These are phyloP conservation scores for Boletus rubropictus DNA, from an alignment of 768 basidiomycete genomes.

Conservation along the genomic window DNA sequence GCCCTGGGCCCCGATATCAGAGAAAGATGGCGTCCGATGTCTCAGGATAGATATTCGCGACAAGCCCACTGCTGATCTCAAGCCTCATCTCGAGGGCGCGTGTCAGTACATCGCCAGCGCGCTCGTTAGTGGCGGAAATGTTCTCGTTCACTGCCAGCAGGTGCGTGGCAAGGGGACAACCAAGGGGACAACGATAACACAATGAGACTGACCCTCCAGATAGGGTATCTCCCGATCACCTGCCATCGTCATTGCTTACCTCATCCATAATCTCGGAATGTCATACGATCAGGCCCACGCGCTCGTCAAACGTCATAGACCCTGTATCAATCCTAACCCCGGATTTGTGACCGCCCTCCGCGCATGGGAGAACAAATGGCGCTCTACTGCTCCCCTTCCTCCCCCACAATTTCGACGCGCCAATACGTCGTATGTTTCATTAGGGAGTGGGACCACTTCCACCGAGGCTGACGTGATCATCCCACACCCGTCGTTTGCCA, in stretches of 20 bases:
- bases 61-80: conserved; percentile 53
- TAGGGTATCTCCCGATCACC: conserved; percentile 77
- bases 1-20: conserved; percentile 51
- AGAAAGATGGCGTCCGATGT: conserved; percentile 44
- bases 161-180: conserved; percentile 33
- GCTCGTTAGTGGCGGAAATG: conserved; percentile 54
- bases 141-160: conserved; percentile 81
- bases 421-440: conserved; percentile 22
- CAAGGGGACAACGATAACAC: neutral
- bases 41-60: conserved; percentile 69
- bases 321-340: conserved; percentile 74
- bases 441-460: neutral
- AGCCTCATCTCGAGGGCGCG: conserved; percentile 61
- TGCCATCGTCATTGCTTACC: conserved; percentile 74
- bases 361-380: conserved; percentile 48
- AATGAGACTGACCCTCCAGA: conserved; percentile 4
- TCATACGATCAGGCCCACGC: conserved; percentile 60
- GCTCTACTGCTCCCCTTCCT: conserved; percentile 10
- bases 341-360: conserved; percentile 59
- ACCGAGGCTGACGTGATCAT: conserved; percentile 1
- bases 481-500: conserved; percentile 14
- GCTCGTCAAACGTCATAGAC: conserved; percentile 57
- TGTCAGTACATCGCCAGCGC: conserved; percentile 62
- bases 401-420: conserved; percentile 26
- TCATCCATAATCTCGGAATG: conserved; percentile 71